These are phyloP conservation scores for Chrysanthemum makinoi DNA, from an alignment of 129 eudicot species.

Conservation along the genomic window DNA sequence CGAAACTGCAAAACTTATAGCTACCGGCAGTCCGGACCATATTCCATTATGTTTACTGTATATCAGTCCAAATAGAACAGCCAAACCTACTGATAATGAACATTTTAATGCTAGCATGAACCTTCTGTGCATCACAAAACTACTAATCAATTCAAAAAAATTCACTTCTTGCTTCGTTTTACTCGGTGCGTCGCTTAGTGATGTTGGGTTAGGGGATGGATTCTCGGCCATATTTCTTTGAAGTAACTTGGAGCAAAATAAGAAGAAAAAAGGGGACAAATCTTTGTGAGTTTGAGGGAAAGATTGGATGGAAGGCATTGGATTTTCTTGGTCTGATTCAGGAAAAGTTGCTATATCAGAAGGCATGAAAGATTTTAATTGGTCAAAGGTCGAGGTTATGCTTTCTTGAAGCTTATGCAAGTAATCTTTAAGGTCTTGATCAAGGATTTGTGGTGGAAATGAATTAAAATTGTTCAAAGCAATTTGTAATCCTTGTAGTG, in stretches of 20 bases:
- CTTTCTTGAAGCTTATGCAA: constrained; percentile 34
- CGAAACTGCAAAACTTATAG: constrained; percentile 57
- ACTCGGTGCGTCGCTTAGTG: constrained; percentile 12
- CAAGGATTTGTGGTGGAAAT: constrained; percentile 37
- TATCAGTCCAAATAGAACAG: constrained; percentile 61
- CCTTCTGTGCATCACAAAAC: constrained; percentile 31
- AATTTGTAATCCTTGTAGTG: constrained; percentile 65
- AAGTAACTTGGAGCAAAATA: constrained; percentile 76
- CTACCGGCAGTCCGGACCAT: constrained; percentile 85
- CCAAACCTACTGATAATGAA: constrained; percentile 76
- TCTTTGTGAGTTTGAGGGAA: constrained; percentile 44
- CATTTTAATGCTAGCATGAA: constrained; percentile 60
- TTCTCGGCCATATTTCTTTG: constrained; percentile 29
- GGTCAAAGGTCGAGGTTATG: constrained; percentile 37
- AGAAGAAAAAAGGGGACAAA: constrained; percentile 64
- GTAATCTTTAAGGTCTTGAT: constrained; percentile 42
- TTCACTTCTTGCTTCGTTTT: constrained; percentile 20
- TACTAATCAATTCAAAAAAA: constrained; percentile 14
- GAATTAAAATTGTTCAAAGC: constrained; percentile 43
- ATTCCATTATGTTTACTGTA: constrained; percentile 66
- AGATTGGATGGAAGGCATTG: constrained; percentile 33
- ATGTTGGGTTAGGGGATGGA: constrained; percentile 6
- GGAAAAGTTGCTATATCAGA: constrained; percentile 48
- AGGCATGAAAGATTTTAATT: constrained; percentile 37
- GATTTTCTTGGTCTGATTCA: constrained; percentile 44